phyloP scores from a whole-genome alignment of 495 filamentous ascomycete genomes.

The Podospora pseudocomata region DNA sequence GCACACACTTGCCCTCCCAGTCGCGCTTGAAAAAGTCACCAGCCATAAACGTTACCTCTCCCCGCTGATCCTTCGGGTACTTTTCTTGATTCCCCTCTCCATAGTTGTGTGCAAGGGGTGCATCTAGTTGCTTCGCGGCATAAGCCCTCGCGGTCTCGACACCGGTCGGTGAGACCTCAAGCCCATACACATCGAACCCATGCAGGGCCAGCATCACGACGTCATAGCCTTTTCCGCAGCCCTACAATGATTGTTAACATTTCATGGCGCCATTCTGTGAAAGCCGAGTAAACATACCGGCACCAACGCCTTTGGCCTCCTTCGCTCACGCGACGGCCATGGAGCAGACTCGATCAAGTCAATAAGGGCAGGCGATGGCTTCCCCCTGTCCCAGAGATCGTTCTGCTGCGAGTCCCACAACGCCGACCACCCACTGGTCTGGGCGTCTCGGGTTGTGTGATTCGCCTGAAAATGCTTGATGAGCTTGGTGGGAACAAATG shows the following conservation, averaged over 20 bases:
- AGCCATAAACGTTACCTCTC: conserved; percentile 53
- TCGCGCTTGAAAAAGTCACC: conserved; percentile 69
- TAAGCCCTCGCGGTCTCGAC: conserved; percentile 49
- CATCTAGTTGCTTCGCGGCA: conserved; percentile 10
- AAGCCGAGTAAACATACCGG: background rate
- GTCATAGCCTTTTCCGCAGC: conserved; percentile 73
- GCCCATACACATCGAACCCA: conserved; percentile 67
- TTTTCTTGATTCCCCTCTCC: background rate
- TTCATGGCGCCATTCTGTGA: too few species aligned
- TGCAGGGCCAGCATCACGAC: conserved; percentile 63
- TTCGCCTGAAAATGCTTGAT: conserved; percentile 4
- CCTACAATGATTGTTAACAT: conserved; percentile 26
- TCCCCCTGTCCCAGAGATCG: conserved; percentile 43
- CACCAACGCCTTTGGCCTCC: background rate
- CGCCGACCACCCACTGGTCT: conserved; percentile 31
- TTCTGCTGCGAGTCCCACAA: conserved; percentile 40
- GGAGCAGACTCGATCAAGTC: conserved; percentile 37
- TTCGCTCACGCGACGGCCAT: background rate
- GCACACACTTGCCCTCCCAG: conserved; percentile 49
- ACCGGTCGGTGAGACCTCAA: conserved; percentile 61
- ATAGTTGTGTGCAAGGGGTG: conserved; percentile 43
- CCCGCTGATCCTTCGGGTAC: conserved; percentile 21
- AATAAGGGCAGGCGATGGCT: conserved; percentile 42
- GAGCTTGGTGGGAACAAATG: background rate
- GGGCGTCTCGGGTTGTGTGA: background rate